A percentile compares a stretch with the other conserved stretches of the same genome.
Evolutionary conservation across 2,329 filamentous ascomycete genomes (phyloP).

Genomic region (Monilinia vaccinii-corymbosi): DNA sequence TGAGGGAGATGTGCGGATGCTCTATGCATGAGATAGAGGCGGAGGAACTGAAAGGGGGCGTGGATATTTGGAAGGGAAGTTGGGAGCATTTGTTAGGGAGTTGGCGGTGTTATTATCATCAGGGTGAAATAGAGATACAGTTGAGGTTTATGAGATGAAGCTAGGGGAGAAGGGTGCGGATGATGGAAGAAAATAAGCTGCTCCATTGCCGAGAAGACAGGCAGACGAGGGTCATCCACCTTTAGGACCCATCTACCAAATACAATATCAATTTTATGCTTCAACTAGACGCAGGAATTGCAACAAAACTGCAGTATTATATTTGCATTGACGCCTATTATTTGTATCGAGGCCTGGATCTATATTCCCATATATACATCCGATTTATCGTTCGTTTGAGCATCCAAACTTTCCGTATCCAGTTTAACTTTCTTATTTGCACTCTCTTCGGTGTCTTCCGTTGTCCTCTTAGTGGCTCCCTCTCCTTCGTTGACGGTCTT

Average conservation of each 20-base stretch:
- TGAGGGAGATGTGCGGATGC: slow-evolving; percentile 31
- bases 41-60: neutral
- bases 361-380: slow-evolving; percentile 8
- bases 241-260: neutral
- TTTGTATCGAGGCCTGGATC: neutral
- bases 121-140: neutral
- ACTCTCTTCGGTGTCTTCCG: neutral
- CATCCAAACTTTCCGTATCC: neutral
- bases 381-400: slow-evolving; percentile 3
- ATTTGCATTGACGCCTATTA: neutral
- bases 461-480: neutral
- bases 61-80: neutral
- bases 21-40: slow-evolving; percentile 9
- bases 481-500: slow-evolving; percentile 11
- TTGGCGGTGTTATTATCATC: neutral
- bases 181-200: neutral
- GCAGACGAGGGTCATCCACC: neutral
- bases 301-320: neutral
- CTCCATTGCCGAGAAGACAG: neutral
- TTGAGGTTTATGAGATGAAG: neutral
- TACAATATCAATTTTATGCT: neutral
- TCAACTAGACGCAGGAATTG: neutral
- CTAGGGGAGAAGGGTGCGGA: neutral
- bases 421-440: slow-evolving; percentile 11
- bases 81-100: slow-evolving; percentile 4